Percentiles rank a stretch among this genome's conserved stretches.
These are phyloP conservation scores for Geotrichum macrosporum DNA, from an alignment of 1,139 yeast species.

Conservation along the genomic window DNA sequence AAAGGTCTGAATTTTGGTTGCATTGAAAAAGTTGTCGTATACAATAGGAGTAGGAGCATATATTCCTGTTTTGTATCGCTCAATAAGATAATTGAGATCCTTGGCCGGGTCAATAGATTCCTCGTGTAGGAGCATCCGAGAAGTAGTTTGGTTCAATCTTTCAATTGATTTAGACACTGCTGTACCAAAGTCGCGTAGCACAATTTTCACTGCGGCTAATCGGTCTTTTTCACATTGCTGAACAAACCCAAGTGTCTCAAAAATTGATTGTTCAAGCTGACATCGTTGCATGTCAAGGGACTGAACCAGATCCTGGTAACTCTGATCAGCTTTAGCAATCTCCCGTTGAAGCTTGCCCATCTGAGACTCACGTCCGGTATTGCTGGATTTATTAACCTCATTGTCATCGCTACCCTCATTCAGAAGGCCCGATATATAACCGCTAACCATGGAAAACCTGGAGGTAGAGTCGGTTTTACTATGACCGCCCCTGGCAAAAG, in stretches of 20 bases:
- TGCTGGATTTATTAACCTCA: not conserved
- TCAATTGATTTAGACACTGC: slow-evolving; percentile 47
- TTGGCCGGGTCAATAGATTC: slow-evolving; percentile 57
- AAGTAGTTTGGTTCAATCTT: slow-evolving; percentile 32
- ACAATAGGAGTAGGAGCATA: slow-evolving; percentile 66
- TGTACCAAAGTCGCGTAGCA: slow-evolving; percentile 58
- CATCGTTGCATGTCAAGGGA: slow-evolving; percentile 64
- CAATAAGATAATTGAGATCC: slow-evolving; percentile 59
- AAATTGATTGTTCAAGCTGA: slow-evolving; percentile 61
- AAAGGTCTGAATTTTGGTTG: slow-evolving; percentile 60
- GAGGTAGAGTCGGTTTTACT: not conserved
- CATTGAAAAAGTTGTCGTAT: slow-evolving; percentile 65
- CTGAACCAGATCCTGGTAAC: slow-evolving; percentile 51
- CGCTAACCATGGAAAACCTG: slow-evolving; percentile 11
- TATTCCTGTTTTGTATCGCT: slow-evolving; percentile 61
- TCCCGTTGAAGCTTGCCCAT: slow-evolving; percentile 28
- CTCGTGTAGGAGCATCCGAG: slow-evolving; percentile 51
- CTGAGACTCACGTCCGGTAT: slow-evolving; percentile 17
- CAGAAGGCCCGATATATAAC: slow-evolving; percentile 15
- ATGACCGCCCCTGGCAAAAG: not conserved
- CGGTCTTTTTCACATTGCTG: slow-evolving; percentile 76
- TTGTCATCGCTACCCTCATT: slow-evolving; percentile 1
- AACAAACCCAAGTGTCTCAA: slow-evolving; percentile 64
- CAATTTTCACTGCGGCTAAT: slow-evolving; percentile 61
- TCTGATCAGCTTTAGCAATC: slow-evolving; percentile 45